A percentile compares a stretch with the other conserved stretches of the same genome.
These are phyloP conservation scores for Phlebiopsis flavidoalba DNA, from an alignment of 768 basidiomycete genomes.

Conservation along the genomic window DNA sequence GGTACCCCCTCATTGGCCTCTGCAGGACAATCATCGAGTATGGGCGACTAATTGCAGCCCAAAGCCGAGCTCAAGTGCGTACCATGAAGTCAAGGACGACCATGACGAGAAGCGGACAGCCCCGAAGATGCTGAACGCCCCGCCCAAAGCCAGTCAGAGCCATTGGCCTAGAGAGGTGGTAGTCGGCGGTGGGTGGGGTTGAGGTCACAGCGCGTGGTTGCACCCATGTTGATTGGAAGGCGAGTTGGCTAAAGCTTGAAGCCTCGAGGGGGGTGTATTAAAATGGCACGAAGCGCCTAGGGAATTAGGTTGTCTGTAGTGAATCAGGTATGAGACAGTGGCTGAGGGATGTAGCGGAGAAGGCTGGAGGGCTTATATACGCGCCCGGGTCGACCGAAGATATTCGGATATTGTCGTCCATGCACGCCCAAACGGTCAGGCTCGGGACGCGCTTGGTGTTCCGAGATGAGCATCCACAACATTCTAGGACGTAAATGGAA, in stretches of 20 bases:
- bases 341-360: not conserved
- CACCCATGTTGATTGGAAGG: slow-evolving; percentile 17
- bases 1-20: slow-evolving; percentile 34
- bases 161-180: slow-evolving; percentile 38
- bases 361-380: slow-evolving; percentile 2
- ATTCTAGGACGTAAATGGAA: not conserved
- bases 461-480: not conserved
- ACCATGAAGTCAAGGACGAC: slow-evolving; percentile 33
- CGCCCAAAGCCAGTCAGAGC: slow-evolving; percentile 51
- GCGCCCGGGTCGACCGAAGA: not conserved
- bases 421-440: not conserved
- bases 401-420: not conserved
- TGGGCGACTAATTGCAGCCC: not conserved
- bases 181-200: slow-evolving; percentile 34
- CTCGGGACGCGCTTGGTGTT: not conserved
- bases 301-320: not conserved
- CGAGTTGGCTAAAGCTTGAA: not conserved
- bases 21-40: slow-evolving; percentile 7
- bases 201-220: slow-evolving; percentile 26
- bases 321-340: not conserved
- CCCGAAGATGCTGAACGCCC: slow-evolving; percentile 49
- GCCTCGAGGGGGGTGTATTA: not conserved
- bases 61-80: slow-evolving; percentile 10
- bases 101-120: slow-evolving; percentile 32
- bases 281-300: slow-evolving; percentile 4